Base-by-base conservation (phyloP, 495 filamentous ascomycete genomes). In the Cladorrhinum samala region DNA sequence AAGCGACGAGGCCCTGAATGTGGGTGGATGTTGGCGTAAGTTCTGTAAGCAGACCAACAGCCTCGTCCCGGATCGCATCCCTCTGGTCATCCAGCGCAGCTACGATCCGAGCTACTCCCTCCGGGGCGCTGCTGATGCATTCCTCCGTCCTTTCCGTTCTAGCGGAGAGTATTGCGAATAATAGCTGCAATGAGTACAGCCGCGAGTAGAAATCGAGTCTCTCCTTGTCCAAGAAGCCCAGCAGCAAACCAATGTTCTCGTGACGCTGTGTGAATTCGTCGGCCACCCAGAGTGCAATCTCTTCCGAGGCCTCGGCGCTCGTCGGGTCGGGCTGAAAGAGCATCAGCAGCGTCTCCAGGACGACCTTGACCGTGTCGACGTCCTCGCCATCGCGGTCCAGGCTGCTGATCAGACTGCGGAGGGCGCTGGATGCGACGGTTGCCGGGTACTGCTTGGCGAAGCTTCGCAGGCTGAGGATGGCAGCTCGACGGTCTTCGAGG, bases 191-290 rank as follows among this genome's bases (percentile, higher is more conserved):
- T 13, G 89, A 90, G 69, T 97, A 96, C 2, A 97, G 80, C 8
- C 93, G 85, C 9, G 90, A 91, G 70, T 95, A 96, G 67, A 95
- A 96, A 56, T 98, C 93, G 49, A 75, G 75, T 38, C 83, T 81
- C 59, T 96, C 91, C 25, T 21, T 42, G 18, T 94, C 90, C 18
- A 98, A 76, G 27, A 98, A 85, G 58, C 93, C 89, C 49, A 97
- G 79, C 40, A 98, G 78, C 33, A 91, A 73, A 0, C 88, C 94
- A 52, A 97, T 93, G 70, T 98, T 97, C 70, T 97, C 93, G 85
- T 97, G 92, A 58, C 91, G 87, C 79, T 95, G 90, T 25, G 94
- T 97, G 62, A 98, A 98, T 67, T 96, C 91, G 71, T 98, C 93
- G 44, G 93, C 92, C 50, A 98, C 78, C 91, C 92, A 97, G 5